Conservation (phyloP, 495 filamentous ascomycete species). For the Antarctomyces pellizariae region DNA sequence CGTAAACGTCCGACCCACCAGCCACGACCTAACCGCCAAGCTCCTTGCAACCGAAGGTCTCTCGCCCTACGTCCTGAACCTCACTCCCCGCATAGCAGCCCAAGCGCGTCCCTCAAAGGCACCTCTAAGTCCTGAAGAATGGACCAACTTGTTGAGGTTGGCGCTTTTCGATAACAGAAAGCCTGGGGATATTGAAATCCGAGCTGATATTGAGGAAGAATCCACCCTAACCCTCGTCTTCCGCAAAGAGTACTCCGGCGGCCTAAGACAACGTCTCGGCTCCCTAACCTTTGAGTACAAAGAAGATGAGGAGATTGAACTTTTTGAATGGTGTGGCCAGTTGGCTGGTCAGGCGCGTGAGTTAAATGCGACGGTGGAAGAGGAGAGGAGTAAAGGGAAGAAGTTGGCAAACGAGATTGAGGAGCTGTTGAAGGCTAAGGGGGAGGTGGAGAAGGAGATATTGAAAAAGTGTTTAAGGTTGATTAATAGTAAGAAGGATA, state of each 20-base stretch:
- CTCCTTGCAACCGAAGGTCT: constrained; percentile 47
- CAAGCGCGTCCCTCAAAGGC: too few relatives aligned
- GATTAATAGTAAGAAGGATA: constrained; percentile 77
- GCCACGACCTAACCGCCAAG: too few relatives aligned
- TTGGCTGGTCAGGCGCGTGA: constrained; percentile 19
- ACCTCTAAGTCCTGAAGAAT: too few relatives aligned
- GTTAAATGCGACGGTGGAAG: constrained; percentile 20
- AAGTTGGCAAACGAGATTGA: constrained; percentile 33
- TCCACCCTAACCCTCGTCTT: too few relatives aligned
- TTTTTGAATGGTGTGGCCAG: constrained; percentile 48
- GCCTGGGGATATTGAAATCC: too few relatives aligned
- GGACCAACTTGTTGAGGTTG: too few relatives aligned
- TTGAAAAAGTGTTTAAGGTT: constrained; percentile 47
- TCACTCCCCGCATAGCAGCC: constrained; percentile 21
- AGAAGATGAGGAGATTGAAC: constrained; percentile 38
- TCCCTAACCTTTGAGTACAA: constrained; percentile 33
- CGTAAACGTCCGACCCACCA: neutral
- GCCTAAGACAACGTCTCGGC: constrained; percentile 46
- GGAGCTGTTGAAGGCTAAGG: constrained; percentile 40
- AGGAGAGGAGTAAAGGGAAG: constrained; percentile 23
- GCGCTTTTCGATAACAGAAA: too few relatives aligned
- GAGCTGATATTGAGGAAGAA: too few relatives aligned
- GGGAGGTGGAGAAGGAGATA: constrained; percentile 42
- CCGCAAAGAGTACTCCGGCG: too few relatives aligned
- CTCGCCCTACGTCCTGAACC: constrained; percentile 34